Base-by-base conservation (phyloP, 345 rosid genomes). In the Pseudoturritis turrita region DNA sequence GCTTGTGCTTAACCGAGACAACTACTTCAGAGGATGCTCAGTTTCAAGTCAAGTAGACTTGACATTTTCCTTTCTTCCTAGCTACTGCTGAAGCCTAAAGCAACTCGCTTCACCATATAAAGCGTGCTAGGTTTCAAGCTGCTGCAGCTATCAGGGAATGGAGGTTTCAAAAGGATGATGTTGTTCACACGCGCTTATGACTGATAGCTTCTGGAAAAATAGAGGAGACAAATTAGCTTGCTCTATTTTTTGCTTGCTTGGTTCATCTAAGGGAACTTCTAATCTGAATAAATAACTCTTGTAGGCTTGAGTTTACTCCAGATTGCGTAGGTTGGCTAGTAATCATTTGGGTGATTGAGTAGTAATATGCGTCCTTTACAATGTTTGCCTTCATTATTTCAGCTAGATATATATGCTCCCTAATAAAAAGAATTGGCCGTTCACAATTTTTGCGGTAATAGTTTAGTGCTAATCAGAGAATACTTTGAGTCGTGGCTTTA, bases 141-240 rank as follows among this genome's bases (percentile, higher is more conserved):
- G n/a, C n/a, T n/a, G n/a, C n/a, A n/a, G n/a, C n/a, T 51, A 82
- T 91, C 47, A 86, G 97, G 83, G 99, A 95, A 78, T 95, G 99
- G 99, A 64, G 86, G 76, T 85, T 85, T 69, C 96, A 18, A 44
- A 53, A 44, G 23, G 35, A 53, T 57, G 14, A 12, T 52, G 18
- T 51, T 43, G 12, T 31, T 68, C 60, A 52, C 68, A 23, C 74
- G 62, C 29, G 18, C 47, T 21, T 53, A 36, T 69, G 70, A 68
- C 26, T 12, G 26, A 57, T 37, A 50, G 47, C 68, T 59, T 66
- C 45, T 57, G 47, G 45, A 68, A 45, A 23, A 45, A 15, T 59
- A 44, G 52, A 43, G 41, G 26, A 51, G 49, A 23, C 25, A 52
- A 25, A 13, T 52, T 23, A 61, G 18, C 56, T 62, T 53, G 14